Evolutionary conservation across 1,284 basidiomycete genomes (phyloP).

Genomic region (Mycena sp.): DNA sequence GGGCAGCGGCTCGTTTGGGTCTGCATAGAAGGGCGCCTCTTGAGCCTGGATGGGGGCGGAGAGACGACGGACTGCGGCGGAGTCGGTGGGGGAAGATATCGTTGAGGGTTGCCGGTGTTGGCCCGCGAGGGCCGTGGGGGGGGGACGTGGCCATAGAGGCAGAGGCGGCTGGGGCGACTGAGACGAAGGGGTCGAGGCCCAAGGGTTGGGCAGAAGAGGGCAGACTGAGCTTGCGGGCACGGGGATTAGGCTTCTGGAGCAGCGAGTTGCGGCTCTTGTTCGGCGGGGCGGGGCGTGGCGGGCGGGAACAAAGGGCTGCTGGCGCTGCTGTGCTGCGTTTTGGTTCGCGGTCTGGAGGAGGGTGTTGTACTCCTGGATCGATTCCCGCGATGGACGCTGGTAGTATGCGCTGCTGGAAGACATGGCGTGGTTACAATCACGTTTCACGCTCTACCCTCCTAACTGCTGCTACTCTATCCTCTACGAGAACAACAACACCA

Average conservation of each 20-base stretch:
- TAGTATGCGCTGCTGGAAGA: slow-evolving; percentile 2
- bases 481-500: no score
- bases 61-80: slow-evolving; percentile 57
- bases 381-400: slow-evolving; percentile 69
- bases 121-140: slow-evolving; percentile 81
- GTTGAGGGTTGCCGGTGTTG: slow-evolving; percentile 80
- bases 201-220: no score
- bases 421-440: not conserved
- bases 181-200: no score
- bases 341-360: slow-evolving; percentile 51
- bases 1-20: slow-evolving; percentile 57
- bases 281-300: slow-evolving; percentile 67
- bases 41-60: slow-evolving; percentile 55
- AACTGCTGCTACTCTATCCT: no score
- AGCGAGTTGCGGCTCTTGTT: slow-evolving; percentile 62
- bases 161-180: slow-evolving; percentile 66
- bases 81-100: slow-evolving; percentile 67
- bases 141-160: slow-evolving; percentile 58
- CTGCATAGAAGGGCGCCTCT: slow-evolving; percentile 53
- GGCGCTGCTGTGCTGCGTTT: slow-evolving; percentile 33
- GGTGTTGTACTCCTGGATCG: slow-evolving; percentile 76
- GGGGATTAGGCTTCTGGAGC: slow-evolving; percentile 60
- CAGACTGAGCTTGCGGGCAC: slow-evolving; percentile 57
- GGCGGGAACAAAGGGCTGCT: slow-evolving; percentile 58
- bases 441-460: no score